Base-by-base conservation (phyloP, 371 early-diverging fungal genomes). In the Synchytrium microbalum region DNA sequence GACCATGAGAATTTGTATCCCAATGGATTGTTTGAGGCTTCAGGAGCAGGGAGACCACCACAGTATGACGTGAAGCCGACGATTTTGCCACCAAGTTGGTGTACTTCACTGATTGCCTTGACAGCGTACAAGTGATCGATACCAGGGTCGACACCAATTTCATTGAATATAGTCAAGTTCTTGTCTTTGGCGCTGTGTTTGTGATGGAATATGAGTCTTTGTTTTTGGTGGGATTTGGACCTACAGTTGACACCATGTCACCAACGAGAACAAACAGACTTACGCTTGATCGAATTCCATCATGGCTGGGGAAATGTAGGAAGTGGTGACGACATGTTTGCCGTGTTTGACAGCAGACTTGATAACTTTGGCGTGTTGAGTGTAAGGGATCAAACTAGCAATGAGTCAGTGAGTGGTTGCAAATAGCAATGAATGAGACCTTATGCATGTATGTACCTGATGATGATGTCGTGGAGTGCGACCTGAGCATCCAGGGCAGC, bases 41-140 rank as follows among this genome's bases (percentile, higher is more conserved):
- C 92, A 25, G 94, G 94, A 2, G 92, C 90, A 5, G 94, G 94
- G 14, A 93, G 75, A 16, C 94, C 93, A 56, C 93, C 93, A 68
- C 93, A 93, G 88, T 88, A 93, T 30, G 90, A 90, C 28, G 86
- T 79, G 69, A 93, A 93, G 16, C 86, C 84, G 2, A 83, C 78
- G 53, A 92, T 77, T 85, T 86, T 87, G 61, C 87, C 88, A 27
- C 91, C 83, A 46, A 77, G 68, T 10, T 67, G 67, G 67, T 92
- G 80, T 66, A 87, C 90, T 60, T 92, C 89, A 65, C 93, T 89
- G 61, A 98, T 95, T 60, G 91, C 89, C 74, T 93, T 93, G 88
- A 95, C 87, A n/a, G 98, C 96, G 60, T 90, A 92, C 81, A 95
- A 82, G 72, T 96, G 97, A 69, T 98, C 98, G 61, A 98, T 92